Percentiles rank a stretch among this genome's conserved stretches.
Conservation (phyloP, 2,329 filamentous ascomycete genomes). For the Alternaria sp. region DNA sequence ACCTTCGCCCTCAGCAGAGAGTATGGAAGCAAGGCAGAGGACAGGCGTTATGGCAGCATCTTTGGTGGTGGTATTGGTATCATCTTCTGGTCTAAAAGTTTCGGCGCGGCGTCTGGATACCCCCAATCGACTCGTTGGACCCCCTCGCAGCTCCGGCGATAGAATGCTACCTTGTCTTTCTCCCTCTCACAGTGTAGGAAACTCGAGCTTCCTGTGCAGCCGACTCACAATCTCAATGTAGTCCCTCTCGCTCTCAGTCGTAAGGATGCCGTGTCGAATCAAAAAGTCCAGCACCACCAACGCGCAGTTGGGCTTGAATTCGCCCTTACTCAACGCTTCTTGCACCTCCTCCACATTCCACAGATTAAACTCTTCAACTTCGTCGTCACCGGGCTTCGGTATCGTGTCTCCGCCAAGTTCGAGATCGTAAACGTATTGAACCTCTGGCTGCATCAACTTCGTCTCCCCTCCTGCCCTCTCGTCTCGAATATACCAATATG, state of each 20-base stretch:
- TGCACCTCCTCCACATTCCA: constrained; percentile 79
- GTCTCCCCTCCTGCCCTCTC: constrained; percentile 79
- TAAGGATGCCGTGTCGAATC: constrained; percentile 82
- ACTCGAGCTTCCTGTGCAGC: constrained; percentile 80
- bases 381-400: constrained; percentile 82
- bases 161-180: constrained; percentile 9
- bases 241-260: constrained; percentile 77
- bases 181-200: constrained; percentile 61
- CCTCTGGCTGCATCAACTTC: constrained; percentile 86
- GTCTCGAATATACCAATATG: constrained; percentile 85
- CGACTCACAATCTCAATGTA: constrained; percentile 78
- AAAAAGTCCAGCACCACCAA: constrained; percentile 89
- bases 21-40: constrained; percentile 38
- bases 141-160: constrained; percentile 5
- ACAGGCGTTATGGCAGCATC: constrained; percentile 40
- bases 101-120: constrained; percentile 45
- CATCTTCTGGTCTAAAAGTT: constrained; percentile 44
- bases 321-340: constrained; percentile 71
- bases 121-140: constrained; percentile 35
- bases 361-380: constrained; percentile 86
- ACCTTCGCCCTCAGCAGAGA: constrained; percentile 1
- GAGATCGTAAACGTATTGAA: constrained; percentile 90
- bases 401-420: constrained; percentile 73
- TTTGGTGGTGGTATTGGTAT: constrained; percentile 37
- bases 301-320: constrained; percentile 94